These are phyloP conservation scores for Medicago ruthenica DNA, from an alignment of 306 rosid genomes.

Conservation along the genomic window DNA sequence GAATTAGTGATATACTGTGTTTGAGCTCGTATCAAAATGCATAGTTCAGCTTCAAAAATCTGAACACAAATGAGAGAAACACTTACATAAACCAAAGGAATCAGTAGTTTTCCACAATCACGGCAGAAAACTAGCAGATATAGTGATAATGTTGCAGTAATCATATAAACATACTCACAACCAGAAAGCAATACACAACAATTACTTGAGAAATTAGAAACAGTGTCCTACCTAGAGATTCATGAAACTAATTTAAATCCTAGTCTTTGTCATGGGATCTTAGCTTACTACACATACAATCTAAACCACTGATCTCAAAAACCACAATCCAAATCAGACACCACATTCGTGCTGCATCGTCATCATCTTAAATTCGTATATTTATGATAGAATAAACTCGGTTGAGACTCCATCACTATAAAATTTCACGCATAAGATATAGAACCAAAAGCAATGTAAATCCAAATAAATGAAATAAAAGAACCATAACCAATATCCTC, in stretches of 20 bases:
- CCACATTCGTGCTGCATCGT: not conserved
- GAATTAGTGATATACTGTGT: not conserved
- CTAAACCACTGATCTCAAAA: not conserved
- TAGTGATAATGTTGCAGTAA: not conserved
- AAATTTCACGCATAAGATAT: not conserved
- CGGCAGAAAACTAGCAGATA: not conserved
- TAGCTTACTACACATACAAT: not conserved
- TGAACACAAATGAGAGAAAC: not conserved
- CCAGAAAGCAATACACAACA: not conserved
- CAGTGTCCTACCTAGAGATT: not conserved
- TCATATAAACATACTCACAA: not conserved
- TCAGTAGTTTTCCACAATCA: not conserved
- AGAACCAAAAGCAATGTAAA: conserved; percentile 10
- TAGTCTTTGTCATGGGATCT: not conserved
- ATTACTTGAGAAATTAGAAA: not conserved
- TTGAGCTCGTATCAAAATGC: not conserved
- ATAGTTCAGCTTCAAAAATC: not conserved
- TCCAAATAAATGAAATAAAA: not conserved
- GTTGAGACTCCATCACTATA: not conserved
- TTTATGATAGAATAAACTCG: not conserved
- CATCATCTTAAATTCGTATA: not conserved
- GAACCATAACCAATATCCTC: conserved; percentile 13
- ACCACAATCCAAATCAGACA: not conserved
- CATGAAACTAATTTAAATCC: not conserved
- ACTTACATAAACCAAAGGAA: not conserved